A percentile compares a stretch with the other conserved stretches of the same genome.
Evolutionary conservation across 2,329 filamentous ascomycete genomes (phyloP).

Genomic region (Gaeumannomyces sp.): DNA sequence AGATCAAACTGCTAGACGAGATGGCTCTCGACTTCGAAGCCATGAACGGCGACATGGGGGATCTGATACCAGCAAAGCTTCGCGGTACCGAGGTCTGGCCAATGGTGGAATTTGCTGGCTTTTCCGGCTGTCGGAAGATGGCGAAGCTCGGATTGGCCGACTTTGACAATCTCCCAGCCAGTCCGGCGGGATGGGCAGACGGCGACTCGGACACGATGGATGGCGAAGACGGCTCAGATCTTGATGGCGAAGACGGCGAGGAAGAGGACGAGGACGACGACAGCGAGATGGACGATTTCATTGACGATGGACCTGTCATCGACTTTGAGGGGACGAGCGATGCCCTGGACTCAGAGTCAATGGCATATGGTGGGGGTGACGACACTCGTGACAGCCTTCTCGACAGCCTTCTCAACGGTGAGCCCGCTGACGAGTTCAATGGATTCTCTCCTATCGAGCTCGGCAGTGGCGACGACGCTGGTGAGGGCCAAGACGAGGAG

Average conservation of each 20-base stretch:
- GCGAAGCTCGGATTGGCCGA: not conserved
- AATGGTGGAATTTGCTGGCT: not conserved
- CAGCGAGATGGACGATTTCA: slow-evolving; percentile 1
- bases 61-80: not conserved
- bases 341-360: not conserved
- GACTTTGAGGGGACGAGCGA: not conserved
- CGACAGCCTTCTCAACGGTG: no score
- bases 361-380: not conserved
- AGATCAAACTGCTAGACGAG: not conserved
- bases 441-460: not conserved
- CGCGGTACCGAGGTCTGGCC: not conserved
- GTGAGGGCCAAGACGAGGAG: not conserved
- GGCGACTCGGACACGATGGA: not conserved
- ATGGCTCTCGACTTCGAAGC: not conserved
- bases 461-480: not conserved
- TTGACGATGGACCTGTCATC: not conserved
- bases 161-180: not conserved
- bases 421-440: no score
- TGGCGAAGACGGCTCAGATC: not conserved
- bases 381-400: no score
- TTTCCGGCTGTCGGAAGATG: no score
- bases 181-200: not conserved
- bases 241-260: not conserved
- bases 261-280: not conserved
- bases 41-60: not conserved